Conservation (phyloP, 2,329 filamentous ascomycete species). For the Stromatinia cepivora region DNA sequence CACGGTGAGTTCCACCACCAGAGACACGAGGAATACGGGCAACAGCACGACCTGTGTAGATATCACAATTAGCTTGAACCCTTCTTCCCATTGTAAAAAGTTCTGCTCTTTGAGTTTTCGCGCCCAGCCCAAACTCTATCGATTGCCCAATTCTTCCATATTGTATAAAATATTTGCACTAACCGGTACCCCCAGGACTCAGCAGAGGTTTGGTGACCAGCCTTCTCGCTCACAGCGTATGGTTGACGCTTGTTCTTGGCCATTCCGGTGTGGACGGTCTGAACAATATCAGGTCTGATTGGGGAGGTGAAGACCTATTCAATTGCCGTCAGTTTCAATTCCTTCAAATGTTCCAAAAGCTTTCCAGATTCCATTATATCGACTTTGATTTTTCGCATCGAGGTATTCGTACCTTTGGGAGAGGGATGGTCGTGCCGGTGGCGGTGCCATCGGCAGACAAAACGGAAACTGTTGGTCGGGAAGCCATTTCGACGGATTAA, state of each 20-base stretch:
- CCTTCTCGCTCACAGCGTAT: constrained; percentile 99
- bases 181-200: constrained; percentile 99
- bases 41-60: constrained; percentile 81
- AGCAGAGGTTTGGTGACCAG: constrained; percentile 99
- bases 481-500: constrained; percentile 65
- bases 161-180: constrained; percentile 47
- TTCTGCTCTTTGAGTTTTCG: not conserved
- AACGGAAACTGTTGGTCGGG: constrained; percentile 96
- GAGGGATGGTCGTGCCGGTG: constrained; percentile 83
- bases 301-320: constrained; percentile 83
- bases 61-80: constrained; percentile 29
- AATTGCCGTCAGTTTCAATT: constrained; percentile 32
- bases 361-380: constrained; percentile 5
- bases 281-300: constrained; percentile 98
- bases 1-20: constrained; percentile 99
- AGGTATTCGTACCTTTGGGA: constrained; percentile 61
- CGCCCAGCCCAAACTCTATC: constrained; percentile 1
- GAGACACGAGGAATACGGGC: constrained; percentile 99
- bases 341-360: constrained; percentile 12
- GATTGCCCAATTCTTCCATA: constrained; percentile 10
- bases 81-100: constrained; percentile 1
- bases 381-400: constrained; percentile 12
- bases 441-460: constrained; percentile 93
- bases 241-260: constrained; percentile 99
- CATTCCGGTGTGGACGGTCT: constrained; percentile 94